Base-by-base conservation (phyloP, 352 stramenopile genomes). In the Globisporangium nodosum region DNA sequence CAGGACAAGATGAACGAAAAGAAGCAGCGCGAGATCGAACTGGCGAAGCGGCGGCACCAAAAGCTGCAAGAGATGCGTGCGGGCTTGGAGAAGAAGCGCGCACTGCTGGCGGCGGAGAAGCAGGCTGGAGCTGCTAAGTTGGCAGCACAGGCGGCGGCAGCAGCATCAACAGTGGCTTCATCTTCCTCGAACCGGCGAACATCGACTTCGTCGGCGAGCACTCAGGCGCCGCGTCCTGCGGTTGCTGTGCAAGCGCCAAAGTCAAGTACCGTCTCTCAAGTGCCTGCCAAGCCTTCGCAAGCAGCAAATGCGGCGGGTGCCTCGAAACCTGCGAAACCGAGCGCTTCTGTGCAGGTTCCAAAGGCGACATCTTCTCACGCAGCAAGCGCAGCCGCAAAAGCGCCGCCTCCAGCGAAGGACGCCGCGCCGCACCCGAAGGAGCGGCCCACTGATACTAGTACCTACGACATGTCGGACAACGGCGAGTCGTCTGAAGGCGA, bases 401-500 rank as follows among this genome's bases (percentile, higher is more conserved):
- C 51, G 9, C 37, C 7, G 7, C 46, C 20, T 7, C 45, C 52
- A n/a, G 6, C 45, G 57, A 63, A 50, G 50, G 33, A 50, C 5
- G 52, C 35, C 12, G 3, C 37, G 12, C 13, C 35, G 11, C 24
- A 49, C n/a, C 46, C 46, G 5, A 70, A 69, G 33, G 70, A 58
- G 4, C 60, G 70, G 37, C 71, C 63, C 3, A 54, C 49, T 0
- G 61, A 64, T 18, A 56, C 55, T 9, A 64, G 61, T 35, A 91
- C 74, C 24, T 92, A 92, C 66, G 73, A 82, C 33, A 90, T 93
- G 71, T 94, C 85, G 24, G 85, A 94, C 54, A 87, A 89, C 24
- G 72, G 66, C n/a, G 76, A 91, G 35, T 89, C 73, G 31, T 81
- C 71, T 16, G 71, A 65, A 5, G 62, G 66, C 30, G 67, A 88